These are phyloP conservation scores for Gleditsia sinensis DNA, from an alignment of 306 rosid species.

Conservation along the genomic window DNA sequence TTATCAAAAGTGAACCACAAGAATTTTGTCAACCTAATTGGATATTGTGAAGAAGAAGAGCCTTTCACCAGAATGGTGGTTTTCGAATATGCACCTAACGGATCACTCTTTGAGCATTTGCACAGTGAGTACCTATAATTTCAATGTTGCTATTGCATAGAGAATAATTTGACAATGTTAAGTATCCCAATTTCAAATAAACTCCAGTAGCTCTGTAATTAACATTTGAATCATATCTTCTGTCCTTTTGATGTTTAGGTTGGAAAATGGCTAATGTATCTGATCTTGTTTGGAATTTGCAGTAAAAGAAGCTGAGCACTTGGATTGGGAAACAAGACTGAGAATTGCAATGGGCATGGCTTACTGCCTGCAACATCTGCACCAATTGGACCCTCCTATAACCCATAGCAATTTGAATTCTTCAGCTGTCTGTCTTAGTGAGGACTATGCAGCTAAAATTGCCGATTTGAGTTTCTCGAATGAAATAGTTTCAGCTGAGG, in stretches of 20 bases:
- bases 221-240: background rate
- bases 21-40: conserved; percentile 89
- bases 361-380: conserved; percentile 84
- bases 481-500: conserved; percentile 47
- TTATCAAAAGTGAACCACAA: conserved; percentile 92
- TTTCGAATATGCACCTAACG: conserved; percentile 94
- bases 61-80: conserved; percentile 96
- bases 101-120: conserved; percentile 92
- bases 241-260: conserved; percentile 6
- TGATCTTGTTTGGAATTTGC: conserved; percentile 39
- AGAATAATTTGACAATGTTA: background rate
- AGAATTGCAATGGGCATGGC: conserved; percentile 84
- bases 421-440: conserved; percentile 63
- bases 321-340: conserved; percentile 87
- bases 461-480: conserved; percentile 64
- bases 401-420: conserved; percentile 66
- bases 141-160: conserved; percentile 7
- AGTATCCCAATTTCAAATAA: conserved; percentile 13
- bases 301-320: conserved; percentile 93
- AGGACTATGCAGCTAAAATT: conserved; percentile 85
- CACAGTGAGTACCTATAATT: conserved; percentile 66
- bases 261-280: conserved; percentile 38
- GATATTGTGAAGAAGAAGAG: conserved; percentile 82
- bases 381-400: conserved; percentile 67
- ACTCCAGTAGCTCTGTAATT: background rate